Evolutionary conservation across 75 land plant species (phyloP).

Genomic region (Pinus albicaulis): DNA sequence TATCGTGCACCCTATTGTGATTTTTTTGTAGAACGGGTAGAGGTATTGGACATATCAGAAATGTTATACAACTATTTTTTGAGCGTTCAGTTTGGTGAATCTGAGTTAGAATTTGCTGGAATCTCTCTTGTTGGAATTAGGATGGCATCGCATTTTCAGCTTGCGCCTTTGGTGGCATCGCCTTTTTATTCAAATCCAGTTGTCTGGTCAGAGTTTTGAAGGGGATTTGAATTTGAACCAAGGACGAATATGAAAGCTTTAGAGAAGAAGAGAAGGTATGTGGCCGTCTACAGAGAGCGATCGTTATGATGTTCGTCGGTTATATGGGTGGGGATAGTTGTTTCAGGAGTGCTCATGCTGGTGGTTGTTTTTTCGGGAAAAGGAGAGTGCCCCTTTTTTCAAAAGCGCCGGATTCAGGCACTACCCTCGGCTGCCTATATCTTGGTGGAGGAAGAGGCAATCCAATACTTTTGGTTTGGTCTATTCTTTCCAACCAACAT

Average conservation of each 20-base stretch:
- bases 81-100: constrained; percentile 22
- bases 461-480: constrained; percentile 76
- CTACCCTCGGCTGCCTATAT: constrained; percentile 2
- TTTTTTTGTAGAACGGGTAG: too few relatives aligned
- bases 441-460: constrained; percentile 77
- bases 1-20: too few relatives aligned
- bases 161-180: too few relatives aligned
- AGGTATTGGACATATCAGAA: constrained; percentile 45
- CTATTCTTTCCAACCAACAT: constrained; percentile 70
- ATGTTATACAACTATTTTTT: constrained; percentile 32
- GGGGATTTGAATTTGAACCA: too few relatives aligned
- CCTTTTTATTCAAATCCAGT: too few relatives aligned
- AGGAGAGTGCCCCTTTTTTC: constrained; percentile 58
- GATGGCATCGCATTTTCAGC: too few relatives aligned
- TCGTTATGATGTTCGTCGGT: constrained; percentile 16
- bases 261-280: constrained; percentile 79
- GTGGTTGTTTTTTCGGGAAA: constrained; percentile 62
- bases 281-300: constrained; percentile 53
- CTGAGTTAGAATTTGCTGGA: constrained; percentile 1
- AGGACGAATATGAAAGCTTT: constrained; percentile 71
- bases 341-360: constrained; percentile 37
- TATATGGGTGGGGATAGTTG: constrained; percentile 32
- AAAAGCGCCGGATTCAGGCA: constrained; percentile 29
- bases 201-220: too few relatives aligned
- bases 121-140: constrained; percentile 6